Base-by-base conservation (phyloP, 352 stramenopile species). In the Lagenidium sp. region DNA sequence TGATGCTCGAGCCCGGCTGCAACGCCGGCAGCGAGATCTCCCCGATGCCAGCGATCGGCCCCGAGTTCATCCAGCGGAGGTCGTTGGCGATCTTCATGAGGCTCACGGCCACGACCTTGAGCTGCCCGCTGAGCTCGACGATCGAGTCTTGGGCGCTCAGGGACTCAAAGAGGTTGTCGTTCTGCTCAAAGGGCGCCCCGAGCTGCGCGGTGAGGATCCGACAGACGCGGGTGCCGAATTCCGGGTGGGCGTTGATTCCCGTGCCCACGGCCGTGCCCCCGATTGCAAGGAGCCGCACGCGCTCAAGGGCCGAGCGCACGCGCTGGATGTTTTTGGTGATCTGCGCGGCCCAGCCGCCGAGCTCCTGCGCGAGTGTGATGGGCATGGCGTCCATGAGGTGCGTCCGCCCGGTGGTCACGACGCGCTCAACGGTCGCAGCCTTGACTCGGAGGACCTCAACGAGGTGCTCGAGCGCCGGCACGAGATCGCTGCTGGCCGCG, bases 81-180 rank as follows among this genome's bases (percentile, higher is more conserved):
- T 97, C 90, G 53, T 97, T 97, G 4, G 90, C 89, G 67, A 98
- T 96, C 64, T 98, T 98, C 61, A 96, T 97, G 41, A 98, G 57
- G 53, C 71, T 85, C 25, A 65, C 75, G 2, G 92, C 90, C 15
- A 97, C 68, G 4, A 80, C 80, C 55, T 97, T 98, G 25, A 98
- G 72, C 16, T 82, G 81, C 6, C 82, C 85, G 37, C 85, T 97
- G 18, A 86, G 65, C 66, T 97, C 88, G 1, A 97, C 82, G 16
- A 98, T 65, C n/a, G 81, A 73, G 68, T 97, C 93, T 32, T 96
- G 93, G 0, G 84, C 91, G 1, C 87, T 93, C 3, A 98, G 67
- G 13, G 89, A 82, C 58, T 98, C 94, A 37, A 81, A 81, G 31
- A 75, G 45, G 47, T 81, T 81, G 47, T 68, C 57, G 32, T 71